Evolutionary conservation across 73 alveolate species (phyloP), one percentile per base, ranked within the genome.

Genomic region (Tetrahymena borealis): DNA sequence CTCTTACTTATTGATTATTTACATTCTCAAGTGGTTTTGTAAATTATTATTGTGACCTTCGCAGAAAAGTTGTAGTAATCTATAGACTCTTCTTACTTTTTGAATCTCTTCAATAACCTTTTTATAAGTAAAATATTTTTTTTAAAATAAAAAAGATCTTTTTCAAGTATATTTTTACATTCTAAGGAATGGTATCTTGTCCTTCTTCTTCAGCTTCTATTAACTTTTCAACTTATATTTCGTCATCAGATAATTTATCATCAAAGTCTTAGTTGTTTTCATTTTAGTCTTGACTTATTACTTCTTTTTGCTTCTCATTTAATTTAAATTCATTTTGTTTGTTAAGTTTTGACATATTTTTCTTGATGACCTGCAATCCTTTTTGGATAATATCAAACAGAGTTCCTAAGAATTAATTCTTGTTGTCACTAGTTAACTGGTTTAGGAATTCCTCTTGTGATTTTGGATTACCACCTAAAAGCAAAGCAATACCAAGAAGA

Each of bases 41-140:
- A 96, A 79, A 24, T 96, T 92, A 16, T 93, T 90, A 90, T 94
- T 91, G 90, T 97, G 98, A 91, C 96, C 96, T 94, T 97, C 99
- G 38, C 98, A 95, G 40, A 97, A 92, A 33, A 97, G 94, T 91
- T 97, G 96, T 31, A 97, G 94, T 96, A 97, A 97, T 93, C 98
- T 94, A 91, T 95, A 94, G 78, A 97, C 96, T 90, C 97, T 96
- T 92, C 78, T 41, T 41, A 41, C 20, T 41, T 41, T 31, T 41
- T 41, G n/a, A 41, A 41, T 41, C 20, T 18, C 78, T 31, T 41
- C 20, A 4, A 41, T 41, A 10, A 18, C 20, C 20, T 41, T 18
- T 41, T 12, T 7, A 41, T 7, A 7, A 41, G 20, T 18, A 18
- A 18, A 7, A 41, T 0, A 41, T 5, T 7, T 7, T 18, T 7